These are phyloP conservation scores for Endocarpon pusillum DNA, from an alignment of 495 filamentous ascomycete genomes.

Conservation along the genomic window DNA sequence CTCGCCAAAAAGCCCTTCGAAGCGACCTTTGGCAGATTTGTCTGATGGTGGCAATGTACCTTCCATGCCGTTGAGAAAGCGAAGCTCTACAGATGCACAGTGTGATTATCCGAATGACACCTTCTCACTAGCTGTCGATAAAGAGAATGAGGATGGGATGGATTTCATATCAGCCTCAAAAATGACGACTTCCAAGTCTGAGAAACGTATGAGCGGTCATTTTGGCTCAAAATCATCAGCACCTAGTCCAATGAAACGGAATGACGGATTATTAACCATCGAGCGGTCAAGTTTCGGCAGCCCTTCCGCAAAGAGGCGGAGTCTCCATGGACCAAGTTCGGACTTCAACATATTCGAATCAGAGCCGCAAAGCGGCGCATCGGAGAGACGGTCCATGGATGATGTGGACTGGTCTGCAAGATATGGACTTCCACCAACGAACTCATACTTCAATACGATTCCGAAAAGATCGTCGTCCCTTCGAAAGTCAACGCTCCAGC, in stretches of 20 bases:
- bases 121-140: too few species aligned
- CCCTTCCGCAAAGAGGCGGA: conserved; percentile 73
- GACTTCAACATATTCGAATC: conserved; percentile 56
- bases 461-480: conserved; percentile 49
- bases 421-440: too few species aligned
- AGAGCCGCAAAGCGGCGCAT: too few species aligned
- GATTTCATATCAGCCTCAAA: too few species aligned
- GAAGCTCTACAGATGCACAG: too few species aligned
- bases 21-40: conserved; percentile 53
- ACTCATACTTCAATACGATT: conserved; percentile 12
- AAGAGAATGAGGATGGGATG: too few species aligned
- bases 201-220: conserved; percentile 30
- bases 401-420: too few species aligned
- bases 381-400: too few species aligned
- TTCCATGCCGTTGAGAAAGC: too few species aligned
- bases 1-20: conserved; percentile 58
- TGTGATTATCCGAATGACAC: too few species aligned
- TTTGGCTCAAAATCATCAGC: conserved; percentile 35
- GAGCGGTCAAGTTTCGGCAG: conserved; percentile 63
- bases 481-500: conserved; percentile 73
- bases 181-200: conserved; percentile 7
- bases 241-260: conserved; percentile 81
- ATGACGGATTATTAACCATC: conserved; percentile 74
- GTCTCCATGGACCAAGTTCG: conserved; percentile 48
- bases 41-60: too few species aligned